These are phyloP conservation scores for Suillus hirtellus DNA, from an alignment of 768 basidiomycete species.

Conservation along the genomic window DNA sequence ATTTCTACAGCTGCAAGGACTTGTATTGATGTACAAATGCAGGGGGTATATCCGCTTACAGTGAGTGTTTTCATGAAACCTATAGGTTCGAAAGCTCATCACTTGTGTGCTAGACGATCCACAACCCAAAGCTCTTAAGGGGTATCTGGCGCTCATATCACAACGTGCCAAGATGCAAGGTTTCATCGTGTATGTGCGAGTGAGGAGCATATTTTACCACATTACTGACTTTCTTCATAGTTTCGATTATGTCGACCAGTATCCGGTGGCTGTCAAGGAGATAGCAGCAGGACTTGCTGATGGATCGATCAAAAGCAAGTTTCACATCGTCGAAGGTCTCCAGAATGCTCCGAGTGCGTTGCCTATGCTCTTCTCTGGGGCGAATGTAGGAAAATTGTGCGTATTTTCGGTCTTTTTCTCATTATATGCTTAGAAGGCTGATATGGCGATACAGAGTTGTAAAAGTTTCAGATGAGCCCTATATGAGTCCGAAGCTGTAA, in stretches of 20 bases:
- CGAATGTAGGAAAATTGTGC: constrained; percentile 78
- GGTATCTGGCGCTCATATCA: constrained; percentile 68
- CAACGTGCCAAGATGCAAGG: constrained; percentile 82
- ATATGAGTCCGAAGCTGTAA: constrained; percentile 8
- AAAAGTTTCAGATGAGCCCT: constrained; percentile 49
- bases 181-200: constrained; percentile 68
- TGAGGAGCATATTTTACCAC: neutral
- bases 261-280: constrained; percentile 55
- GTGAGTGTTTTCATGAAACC: constrained; percentile 38
- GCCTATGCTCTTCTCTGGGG: constrained; percentile 71
- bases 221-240: constrained; percentile 34
- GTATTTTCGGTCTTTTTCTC: constrained; percentile 8
- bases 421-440: constrained; percentile 5
- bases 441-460: constrained; percentile 46
- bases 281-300: constrained; percentile 57
- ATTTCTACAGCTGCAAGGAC: neutral
- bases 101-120: constrained; percentile 43
- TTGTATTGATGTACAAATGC: neutral
- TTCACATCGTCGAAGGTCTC: constrained; percentile 76
- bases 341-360: constrained; percentile 73
- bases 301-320: constrained; percentile 77
- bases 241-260: constrained; percentile 71
- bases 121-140: constrained; percentile 64
- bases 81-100: neutral
- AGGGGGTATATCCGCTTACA: constrained; percentile 88